Evolutionary conservation across 768 basidiomycete genomes (phyloP), one percentile per base, ranked within the genome.

Genomic region (Termitomyces sp.): DNA sequence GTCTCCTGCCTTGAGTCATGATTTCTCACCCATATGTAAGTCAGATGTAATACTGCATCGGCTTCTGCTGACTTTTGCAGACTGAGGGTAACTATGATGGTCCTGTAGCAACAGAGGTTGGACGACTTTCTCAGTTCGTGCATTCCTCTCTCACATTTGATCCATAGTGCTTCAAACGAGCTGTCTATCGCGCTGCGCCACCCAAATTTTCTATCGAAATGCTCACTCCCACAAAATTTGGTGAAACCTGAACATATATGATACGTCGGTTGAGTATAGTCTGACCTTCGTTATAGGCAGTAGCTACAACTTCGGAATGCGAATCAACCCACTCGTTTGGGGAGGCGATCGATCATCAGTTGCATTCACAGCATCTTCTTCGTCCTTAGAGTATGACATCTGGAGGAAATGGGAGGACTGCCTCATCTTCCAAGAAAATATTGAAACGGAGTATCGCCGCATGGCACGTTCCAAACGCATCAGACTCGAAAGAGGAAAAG

Each of bases 331-430:
- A 16, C 66, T 82, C 53, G 61, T 63, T 37, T 63, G 61, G 21
- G 72, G 61, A 19, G 72, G 73, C 8, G 68, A 79, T 56, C 65
- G 71, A 23, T 68, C 71, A 8, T 82, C 80, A 23, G 59, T 71
- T 29, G 75, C 68, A 21, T 77, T 79, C 5, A 54, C 65, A 32
- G 65, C 63, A 17, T 73, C 75, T 43, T 71, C 45, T 63, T 35
- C 38, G 3, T 27, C 45, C 16, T 29, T 69, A 9, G 83, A 83
- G 56, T 92, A 93, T 64, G 86, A 87, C 14, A 76, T 93, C 37
- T 90, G 88, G 83, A 77, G 91, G 27, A 75, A 79, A 45, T 93
- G 91, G 91, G 91, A 91, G 56, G 91, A 93, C 63, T 91, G 89
- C 57, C 73, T 93, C 10, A 82, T 77, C 74, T 85, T 92, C 63